These are phyloP conservation scores for Leucocoprinus birnbaumii DNA, from an alignment of 768 basidiomycete genomes.

Conservation along the genomic window DNA sequence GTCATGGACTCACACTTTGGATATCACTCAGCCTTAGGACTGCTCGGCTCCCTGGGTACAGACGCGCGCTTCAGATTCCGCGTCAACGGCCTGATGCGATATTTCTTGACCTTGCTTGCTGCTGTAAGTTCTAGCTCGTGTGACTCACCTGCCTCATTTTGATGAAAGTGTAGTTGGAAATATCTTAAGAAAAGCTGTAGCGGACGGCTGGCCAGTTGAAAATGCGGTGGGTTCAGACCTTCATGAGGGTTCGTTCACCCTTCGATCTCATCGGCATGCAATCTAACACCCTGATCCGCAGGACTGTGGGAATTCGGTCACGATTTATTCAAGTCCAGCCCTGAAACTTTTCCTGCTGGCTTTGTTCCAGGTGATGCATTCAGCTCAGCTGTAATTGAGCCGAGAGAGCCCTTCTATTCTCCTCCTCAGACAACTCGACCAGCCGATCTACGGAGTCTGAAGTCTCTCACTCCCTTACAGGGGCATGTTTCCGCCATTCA, in stretches of 20 bases:
- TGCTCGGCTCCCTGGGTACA: constrained; percentile 30
- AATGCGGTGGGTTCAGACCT: constrained; percentile 36
- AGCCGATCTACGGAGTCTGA: constrained; percentile 11
- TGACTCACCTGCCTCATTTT: not conserved
- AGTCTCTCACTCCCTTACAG: constrained; percentile 26
- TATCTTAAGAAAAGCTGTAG: constrained; percentile 34
- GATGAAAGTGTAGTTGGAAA: constrained; percentile 31
- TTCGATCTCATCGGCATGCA: not conserved
- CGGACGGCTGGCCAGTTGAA: constrained; percentile 35
- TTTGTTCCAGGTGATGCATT: constrained; percentile 59
- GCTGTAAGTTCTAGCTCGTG: constrained; percentile 39
- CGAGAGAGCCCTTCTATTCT: constrained; percentile 21
- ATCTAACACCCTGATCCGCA: constrained; percentile 16
- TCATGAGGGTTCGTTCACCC: constrained; percentile 20
- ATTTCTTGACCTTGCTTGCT: constrained; percentile 42
- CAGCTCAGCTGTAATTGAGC: constrained; percentile 38
- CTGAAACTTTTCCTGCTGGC: constrained; percentile 46
- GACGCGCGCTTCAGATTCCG: constrained; percentile 25
- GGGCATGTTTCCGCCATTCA: constrained; percentile 46
- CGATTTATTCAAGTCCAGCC: constrained; percentile 53
- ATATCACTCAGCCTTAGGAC: constrained; percentile 26
- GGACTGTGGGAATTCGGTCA: constrained; percentile 64
- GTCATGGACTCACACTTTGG: not conserved
- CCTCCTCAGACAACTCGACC: not conserved
- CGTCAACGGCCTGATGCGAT: constrained; percentile 25